Percentiles rank a stretch among this genome's conserved stretches.
These are phyloP conservation scores for Cutaneotrichosporon spelunceum DNA, from an alignment of 1,284 basidiomycete species.

Conservation along the genomic window DNA sequence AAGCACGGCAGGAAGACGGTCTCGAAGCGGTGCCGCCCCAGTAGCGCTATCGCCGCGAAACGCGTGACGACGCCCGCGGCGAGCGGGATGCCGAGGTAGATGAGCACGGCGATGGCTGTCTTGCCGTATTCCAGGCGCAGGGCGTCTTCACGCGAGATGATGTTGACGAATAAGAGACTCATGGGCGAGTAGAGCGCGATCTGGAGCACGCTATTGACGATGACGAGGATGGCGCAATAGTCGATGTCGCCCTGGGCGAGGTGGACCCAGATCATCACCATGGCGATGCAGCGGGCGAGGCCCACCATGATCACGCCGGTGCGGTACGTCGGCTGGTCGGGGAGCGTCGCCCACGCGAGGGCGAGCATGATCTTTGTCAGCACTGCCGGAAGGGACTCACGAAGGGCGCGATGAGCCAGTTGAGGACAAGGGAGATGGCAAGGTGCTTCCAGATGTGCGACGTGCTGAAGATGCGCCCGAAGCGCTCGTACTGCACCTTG, in stretches of 20 bases:
- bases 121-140: constrained; percentile 64
- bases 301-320: constrained; percentile 62
- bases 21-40: constrained; percentile 58
- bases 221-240: constrained; percentile 68
- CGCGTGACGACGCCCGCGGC: constrained; percentile 68
- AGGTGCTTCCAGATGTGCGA: constrained; percentile 67
- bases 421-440: constrained; percentile 66
- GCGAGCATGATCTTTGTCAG: constrained; percentile 64
- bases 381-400: constrained; percentile 21
- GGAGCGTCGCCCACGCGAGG: constrained; percentile 78
- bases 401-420: constrained; percentile 77
- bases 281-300: constrained; percentile 61
- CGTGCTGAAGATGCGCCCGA: constrained; percentile 61
- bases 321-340: constrained; percentile 61
- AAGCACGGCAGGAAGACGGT: constrained; percentile 65
- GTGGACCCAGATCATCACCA: constrained; percentile 81
- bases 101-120: constrained; percentile 68
- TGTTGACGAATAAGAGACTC: constrained; percentile 70
- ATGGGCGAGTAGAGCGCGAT: constrained; percentile 74
- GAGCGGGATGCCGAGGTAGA: constrained; percentile 71
- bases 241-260: constrained; percentile 71
- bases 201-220: constrained; percentile 63
- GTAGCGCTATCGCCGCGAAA: constrained; percentile 55
- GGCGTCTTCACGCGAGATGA: constrained; percentile 57
- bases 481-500: constrained; percentile 69